These are phyloP conservation scores for Scedosporium dehoogii DNA, from an alignment of 2,329 filamentous ascomycete species.

Conservation along the genomic window DNA sequence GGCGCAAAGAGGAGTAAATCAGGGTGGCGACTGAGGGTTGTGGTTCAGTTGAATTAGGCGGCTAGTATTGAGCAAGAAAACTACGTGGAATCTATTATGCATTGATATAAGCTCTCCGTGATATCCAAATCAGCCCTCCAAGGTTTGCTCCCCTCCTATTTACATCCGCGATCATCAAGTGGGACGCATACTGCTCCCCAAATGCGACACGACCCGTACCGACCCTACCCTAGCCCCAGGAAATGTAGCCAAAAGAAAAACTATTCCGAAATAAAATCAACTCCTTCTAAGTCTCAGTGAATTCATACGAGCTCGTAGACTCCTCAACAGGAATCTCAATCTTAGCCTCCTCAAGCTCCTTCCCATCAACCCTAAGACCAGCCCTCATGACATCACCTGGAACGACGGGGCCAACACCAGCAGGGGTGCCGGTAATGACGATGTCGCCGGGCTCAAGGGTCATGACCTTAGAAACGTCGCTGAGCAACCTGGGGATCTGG, in stretches of 20 bases:
- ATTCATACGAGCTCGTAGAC: conserved; percentile 66
- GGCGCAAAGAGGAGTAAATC: too few species aligned
- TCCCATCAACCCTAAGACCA: conserved; percentile 67
- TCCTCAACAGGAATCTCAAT: conserved; percentile 80
- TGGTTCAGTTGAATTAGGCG: neutral
- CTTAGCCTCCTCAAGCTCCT: conserved; percentile 73
- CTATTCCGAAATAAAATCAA: neutral
- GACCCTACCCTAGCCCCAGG: neutral
- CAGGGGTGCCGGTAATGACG: conserved; percentile 92
- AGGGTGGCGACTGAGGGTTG: neutral
- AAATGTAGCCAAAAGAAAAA: neutral
- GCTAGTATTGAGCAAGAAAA: neutral
- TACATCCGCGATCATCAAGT: neutral
- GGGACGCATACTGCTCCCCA: neutral
- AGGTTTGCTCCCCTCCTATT: neutral
- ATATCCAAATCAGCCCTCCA: too few species aligned
- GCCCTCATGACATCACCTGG: conserved; percentile 82
- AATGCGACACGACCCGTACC: too few species aligned
- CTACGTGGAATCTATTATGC: neutral
- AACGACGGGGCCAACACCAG: conserved; percentile 80
- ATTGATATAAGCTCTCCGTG: neutral
- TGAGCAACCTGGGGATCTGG: conserved; percentile 74
- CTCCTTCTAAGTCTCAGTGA: conserved; percentile 61
- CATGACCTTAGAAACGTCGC: conserved; percentile 92
- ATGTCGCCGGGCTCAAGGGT: conserved; percentile 86